These are phyloP conservation scores for Hemileia vastatrix DNA, from an alignment of 1,284 basidiomycete genomes.

Conservation along the genomic window DNA sequence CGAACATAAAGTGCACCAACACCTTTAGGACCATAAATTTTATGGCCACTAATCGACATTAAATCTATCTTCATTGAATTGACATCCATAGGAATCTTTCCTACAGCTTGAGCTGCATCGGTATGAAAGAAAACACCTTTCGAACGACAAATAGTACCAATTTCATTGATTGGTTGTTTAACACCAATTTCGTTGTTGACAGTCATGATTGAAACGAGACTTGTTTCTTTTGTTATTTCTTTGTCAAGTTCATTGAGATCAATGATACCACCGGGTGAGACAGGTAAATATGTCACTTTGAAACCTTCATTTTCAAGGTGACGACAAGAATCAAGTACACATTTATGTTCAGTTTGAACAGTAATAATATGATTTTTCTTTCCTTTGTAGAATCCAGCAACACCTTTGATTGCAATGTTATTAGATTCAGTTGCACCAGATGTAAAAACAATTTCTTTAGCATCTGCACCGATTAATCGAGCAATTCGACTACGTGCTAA, in stretches of 20 bases:
- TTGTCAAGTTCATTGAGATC: conserved; percentile 64
- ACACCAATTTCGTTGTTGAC: conserved; percentile 99
- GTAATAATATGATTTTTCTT: conserved; percentile 52
- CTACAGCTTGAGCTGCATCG: conserved; percentile 25
- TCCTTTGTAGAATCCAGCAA: conserved; percentile 77
- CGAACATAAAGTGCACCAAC: conserved; percentile 91
- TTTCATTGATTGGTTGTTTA: conserved; percentile 93
- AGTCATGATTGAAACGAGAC: conserved; percentile 88
- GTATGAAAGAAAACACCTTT: not conserved
- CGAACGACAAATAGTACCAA: conserved; percentile 70
- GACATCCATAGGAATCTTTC: conserved; percentile 73
- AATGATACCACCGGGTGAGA: conserved; percentile 68
- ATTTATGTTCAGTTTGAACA: conserved; percentile 76
- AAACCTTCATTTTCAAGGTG: conserved; percentile 93
- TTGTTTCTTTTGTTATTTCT: conserved; percentile 71
- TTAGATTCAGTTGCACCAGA: conserved; percentile 97
- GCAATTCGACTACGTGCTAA: conserved; percentile 83
- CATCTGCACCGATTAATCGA: conserved; percentile 79
- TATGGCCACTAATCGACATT: conserved; percentile 94
- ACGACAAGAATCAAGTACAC: conserved; percentile 94
- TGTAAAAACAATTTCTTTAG: conserved; percentile 95
- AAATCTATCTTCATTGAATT: conserved; percentile 93
- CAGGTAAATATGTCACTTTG: conserved; percentile 93
- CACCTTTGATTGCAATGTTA: conserved; percentile 96
- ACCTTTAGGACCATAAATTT: conserved; percentile 97